Percentiles rank a stretch among this genome's conserved stretches.
phyloP scores from a whole-genome alignment of 2,329 filamentous ascomycete genomes.

The Diaporthe vaccinii region DNA sequence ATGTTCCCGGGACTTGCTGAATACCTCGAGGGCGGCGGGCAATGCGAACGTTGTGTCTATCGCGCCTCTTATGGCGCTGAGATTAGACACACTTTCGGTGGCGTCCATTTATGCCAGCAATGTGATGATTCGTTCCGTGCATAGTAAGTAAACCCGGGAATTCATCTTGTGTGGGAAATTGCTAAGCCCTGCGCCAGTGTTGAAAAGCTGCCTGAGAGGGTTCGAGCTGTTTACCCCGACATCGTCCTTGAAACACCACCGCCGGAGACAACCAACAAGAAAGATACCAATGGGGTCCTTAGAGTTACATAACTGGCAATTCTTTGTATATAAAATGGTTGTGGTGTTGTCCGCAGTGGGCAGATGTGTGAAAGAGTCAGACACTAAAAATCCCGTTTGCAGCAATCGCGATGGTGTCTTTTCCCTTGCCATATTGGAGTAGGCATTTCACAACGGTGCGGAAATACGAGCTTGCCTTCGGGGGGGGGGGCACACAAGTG shows the following conservation, averaged over 20 bases:
- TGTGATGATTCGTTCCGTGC: slow-evolving; percentile 13
- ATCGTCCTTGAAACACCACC: background rate
- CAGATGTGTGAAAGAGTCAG: background rate
- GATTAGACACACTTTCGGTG: slow-evolving; percentile 38
- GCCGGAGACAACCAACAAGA: background rate
- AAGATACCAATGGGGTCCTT: background rate
- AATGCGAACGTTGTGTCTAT: slow-evolving; percentile 39
- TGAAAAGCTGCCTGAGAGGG: background rate
- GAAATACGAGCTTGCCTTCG: too few relatives aligned
- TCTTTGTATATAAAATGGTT: background rate
- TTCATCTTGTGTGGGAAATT: background rate
- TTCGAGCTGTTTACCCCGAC: background rate
- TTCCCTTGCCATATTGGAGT: too few relatives aligned
- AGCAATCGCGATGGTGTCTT: too few relatives aligned
- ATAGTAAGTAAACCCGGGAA: background rate
- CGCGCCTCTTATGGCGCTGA: slow-evolving; percentile 40
- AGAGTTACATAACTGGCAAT: background rate
- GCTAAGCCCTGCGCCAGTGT: background rate
- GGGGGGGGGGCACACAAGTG: too few relatives aligned
- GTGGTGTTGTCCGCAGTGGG: background rate
- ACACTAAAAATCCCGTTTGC: too few relatives aligned
- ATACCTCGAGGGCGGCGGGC: slow-evolving; percentile 36
- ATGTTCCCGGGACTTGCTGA: slow-evolving; percentile 42
- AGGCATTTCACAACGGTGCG: too few relatives aligned
- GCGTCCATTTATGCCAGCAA: slow-evolving; percentile 39